A percentile compares a stretch with the other conserved stretches of the same genome.
Conservation (phyloP, 257 asterid species). For the Vinca minor region DNA sequence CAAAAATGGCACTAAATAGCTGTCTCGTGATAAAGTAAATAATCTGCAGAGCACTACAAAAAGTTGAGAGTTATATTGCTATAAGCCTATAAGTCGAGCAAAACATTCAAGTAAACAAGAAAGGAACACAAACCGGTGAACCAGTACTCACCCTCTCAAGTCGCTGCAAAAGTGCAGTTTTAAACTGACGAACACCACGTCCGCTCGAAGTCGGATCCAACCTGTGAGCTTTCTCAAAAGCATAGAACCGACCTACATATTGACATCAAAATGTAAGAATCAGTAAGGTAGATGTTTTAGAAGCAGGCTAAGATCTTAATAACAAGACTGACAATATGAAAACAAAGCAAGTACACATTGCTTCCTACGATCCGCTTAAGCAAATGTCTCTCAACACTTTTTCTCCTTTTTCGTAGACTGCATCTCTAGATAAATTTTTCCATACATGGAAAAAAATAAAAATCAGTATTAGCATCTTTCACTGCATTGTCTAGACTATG, state of each 20-base stretch:
- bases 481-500: not conserved
- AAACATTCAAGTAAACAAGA: not conserved
- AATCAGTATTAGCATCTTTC: not conserved
- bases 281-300: not conserved
- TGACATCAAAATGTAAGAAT: constrained; percentile 8
- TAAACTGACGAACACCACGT: constrained; percentile 97
- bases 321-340: not conserved
- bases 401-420: not conserved
- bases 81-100: not conserved
- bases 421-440: not conserved
- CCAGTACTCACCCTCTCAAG: constrained; percentile 65
- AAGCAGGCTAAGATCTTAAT: not conserved
- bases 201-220: constrained; percentile 97
- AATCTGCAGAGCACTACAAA: not conserved
- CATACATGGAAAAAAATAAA: not conserved
- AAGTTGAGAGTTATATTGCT: not conserved
- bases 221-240: constrained; percentile 93
- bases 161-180: constrained; percentile 91
- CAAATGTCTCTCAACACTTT: not conserved
- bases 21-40: not conserved
- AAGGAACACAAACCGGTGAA: not conserved
- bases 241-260: constrained; percentile 86
- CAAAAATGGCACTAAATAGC: not conserved
- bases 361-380: not conserved
- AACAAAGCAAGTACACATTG: not conserved